Base-by-base conservation (phyloP, 768 basidiomycete species). In the Paxillus ammoniavirescens region DNA sequence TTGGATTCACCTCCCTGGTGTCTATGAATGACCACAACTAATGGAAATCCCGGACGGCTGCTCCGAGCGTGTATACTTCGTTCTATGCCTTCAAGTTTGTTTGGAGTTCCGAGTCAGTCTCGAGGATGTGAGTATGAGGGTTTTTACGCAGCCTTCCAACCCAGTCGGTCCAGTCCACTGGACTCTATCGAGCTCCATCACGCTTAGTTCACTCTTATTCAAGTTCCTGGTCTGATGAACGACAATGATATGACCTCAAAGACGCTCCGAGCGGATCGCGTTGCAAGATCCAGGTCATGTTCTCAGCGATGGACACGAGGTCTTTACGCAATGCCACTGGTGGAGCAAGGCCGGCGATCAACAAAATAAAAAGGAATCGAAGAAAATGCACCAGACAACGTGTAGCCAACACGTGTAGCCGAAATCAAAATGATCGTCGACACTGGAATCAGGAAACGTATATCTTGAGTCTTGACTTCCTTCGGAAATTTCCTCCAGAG, bases 371-470 rank as follows among this genome's bases (percentile, higher is more conserved):
- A 52, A 50, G 55, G 3, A 44, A 10, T 41, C 41, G 57, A 52
- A 58, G 59, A 65, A 36, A 52, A 56, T 33, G 55, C 21, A 21
- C 10, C 1, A 9, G 47, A 50, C 43, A 60, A 65, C 72, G 66
- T 65, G 73, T 63, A 47, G 14, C 50, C 62, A 60, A 72, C 73
- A 74, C 73, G 73, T 74, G 73, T 72, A 60, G 58, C 51, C 48
- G 50, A 53, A 52, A 42, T 55, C 51, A 52, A 65, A 58, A 43
- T 43, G 43, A 62, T 58, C 42, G 57, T 48, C 42, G 64, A 65
- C 62, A 38, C 65, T 70, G 65, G 65, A 12, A 33, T 12, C 31
- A 33, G 26, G 26, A 26, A 26, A 69, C 65, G 50, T 70, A 71
- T 71, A 71, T 69, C 4, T 26, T 21, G 2, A 21, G 6, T 26